Evolutionary conservation across 306 rosid species (phyloP).

Genomic region (Ochetophila trinervis): DNA sequence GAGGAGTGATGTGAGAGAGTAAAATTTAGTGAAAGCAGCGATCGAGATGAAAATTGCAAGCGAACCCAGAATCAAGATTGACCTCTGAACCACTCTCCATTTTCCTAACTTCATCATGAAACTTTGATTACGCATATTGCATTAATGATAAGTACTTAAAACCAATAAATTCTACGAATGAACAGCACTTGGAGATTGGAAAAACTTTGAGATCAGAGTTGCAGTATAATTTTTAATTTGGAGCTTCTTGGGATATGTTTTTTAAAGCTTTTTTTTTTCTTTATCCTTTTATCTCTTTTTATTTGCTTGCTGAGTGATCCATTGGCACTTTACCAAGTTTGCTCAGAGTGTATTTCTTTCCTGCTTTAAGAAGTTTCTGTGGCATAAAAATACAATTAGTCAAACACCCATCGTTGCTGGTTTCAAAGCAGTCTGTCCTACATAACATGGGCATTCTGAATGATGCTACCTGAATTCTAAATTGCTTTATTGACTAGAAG

Average conservation of each 20-base stretch:
- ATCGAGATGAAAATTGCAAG: slow-evolving; percentile 46
- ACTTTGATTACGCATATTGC: slow-evolving; percentile 33
- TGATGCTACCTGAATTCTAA: not conserved
- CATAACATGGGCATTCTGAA: slow-evolving; percentile 4
- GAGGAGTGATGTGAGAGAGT: slow-evolving; percentile 43
- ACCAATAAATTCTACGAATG: not conserved
- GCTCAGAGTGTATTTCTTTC: not conserved
- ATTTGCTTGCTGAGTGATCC: not conserved
- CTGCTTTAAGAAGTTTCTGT: not conserved
- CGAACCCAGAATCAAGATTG: slow-evolving; percentile 36
- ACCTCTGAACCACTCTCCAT: slow-evolving; percentile 45
- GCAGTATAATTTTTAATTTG: slow-evolving; percentile 21
- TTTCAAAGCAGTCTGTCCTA: not conserved
- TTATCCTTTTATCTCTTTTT: not conserved
- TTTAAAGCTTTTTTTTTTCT: slow-evolving; percentile 1
- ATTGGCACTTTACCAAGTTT: too few species aligned
- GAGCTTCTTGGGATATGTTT: slow-evolving; percentile 21
- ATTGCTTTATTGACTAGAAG: not conserved
- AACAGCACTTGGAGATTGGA: slow-evolving; percentile 4
- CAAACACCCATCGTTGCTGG: not conserved
- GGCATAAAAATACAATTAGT: not conserved
- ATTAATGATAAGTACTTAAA: not conserved
- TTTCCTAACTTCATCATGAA: slow-evolving; percentile 31
- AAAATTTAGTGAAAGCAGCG: slow-evolving; percentile 40
- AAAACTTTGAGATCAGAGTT: slow-evolving; percentile 26